A percentile compares a stretch with the other conserved stretches of the same genome.
phyloP scores from a whole-genome alignment of 441 rosid genomes.

The Erodium moschatum region DNA sequence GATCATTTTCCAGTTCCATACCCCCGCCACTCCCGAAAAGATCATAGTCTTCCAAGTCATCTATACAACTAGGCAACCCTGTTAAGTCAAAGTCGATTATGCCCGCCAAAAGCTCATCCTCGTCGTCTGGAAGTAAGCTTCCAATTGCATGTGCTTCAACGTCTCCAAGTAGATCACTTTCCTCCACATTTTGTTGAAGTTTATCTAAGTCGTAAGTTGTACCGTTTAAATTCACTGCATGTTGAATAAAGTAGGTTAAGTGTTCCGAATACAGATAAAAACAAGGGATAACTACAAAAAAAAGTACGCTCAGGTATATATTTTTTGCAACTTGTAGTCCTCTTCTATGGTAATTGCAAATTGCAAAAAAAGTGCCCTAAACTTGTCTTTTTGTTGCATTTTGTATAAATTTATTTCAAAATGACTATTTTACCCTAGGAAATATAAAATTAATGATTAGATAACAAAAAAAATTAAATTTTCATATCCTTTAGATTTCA shows the following conservation, averaged over 20 bases:
- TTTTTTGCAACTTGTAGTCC: too few relatives aligned
- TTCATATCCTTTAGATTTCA: too few relatives aligned
- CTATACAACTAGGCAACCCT: conserved; percentile 54
- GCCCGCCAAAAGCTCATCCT: conserved; percentile 77
- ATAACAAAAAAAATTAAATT: too few relatives aligned
- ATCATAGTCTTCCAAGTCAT: conserved; percentile 72
- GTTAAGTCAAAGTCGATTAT: conserved; percentile 56
- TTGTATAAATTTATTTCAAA: too few relatives aligned
- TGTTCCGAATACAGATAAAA: neutral
- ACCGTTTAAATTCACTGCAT: conserved; percentile 41
- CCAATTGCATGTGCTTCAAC: conserved; percentile 43
- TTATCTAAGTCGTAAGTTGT: conserved; percentile 30
- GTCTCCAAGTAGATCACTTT: conserved; percentile 43
- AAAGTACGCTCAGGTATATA: too few relatives aligned
- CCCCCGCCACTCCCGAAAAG: conserved; percentile 78
- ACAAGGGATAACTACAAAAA: neutral
- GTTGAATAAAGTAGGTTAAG: conserved; percentile 13
- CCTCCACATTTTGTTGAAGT: conserved; percentile 34
- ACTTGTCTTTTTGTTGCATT: too few relatives aligned
- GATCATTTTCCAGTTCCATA: conserved; percentile 62
- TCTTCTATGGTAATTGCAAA: too few relatives aligned
- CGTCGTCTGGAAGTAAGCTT: conserved; percentile 58
- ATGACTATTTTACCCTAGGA: too few relatives aligned
- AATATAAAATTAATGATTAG: too few relatives aligned
- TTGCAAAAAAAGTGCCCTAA: too few relatives aligned